phyloP scores from a whole-genome alignment of 2,329 filamentous ascomycete species.

The Aspergillus hortae region DNA sequence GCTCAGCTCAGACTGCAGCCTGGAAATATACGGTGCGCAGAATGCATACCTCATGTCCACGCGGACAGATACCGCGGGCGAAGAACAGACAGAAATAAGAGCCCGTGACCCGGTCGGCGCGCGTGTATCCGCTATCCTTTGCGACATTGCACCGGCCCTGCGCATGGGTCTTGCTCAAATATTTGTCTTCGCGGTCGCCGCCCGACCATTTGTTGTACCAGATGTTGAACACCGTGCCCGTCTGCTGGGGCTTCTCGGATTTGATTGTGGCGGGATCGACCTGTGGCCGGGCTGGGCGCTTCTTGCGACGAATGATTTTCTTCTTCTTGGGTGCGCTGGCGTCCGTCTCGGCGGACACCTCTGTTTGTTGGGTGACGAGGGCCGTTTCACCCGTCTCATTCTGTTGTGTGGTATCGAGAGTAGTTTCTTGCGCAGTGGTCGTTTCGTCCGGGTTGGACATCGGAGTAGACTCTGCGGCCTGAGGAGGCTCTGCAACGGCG shows the following conservation, averaged over 20 bases:
- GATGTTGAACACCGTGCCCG: slow-evolving; percentile 94
- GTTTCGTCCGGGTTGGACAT: not conserved
- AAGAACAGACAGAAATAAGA: slow-evolving; percentile 93
- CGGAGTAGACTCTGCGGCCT: slow-evolving; percentile 49
- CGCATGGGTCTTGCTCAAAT: slow-evolving; percentile 76
- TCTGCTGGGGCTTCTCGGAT: slow-evolving; percentile 83
- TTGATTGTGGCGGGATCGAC: slow-evolving; percentile 81
- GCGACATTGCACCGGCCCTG: slow-evolving; percentile 83
- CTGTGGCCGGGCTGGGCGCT: slow-evolving; percentile 82
- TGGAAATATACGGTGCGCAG: no score
- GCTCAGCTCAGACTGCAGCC: no score
- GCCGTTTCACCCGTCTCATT: slow-evolving; percentile 1
- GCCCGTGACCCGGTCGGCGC: slow-evolving; percentile 71
- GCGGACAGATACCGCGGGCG: slow-evolving; percentile 71
- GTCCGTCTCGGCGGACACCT: slow-evolving; percentile 17
- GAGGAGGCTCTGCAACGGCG: slow-evolving; percentile 28
- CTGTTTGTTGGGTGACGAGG: slow-evolving; percentile 3
- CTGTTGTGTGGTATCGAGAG: slow-evolving; percentile 2
- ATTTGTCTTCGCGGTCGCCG: slow-evolving; percentile 90
- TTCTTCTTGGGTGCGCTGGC: slow-evolving; percentile 48
- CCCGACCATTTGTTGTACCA: slow-evolving; percentile 99
- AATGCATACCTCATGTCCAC: slow-evolving; percentile 64
- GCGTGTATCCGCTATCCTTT: slow-evolving; percentile 73
- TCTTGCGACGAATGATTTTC: slow-evolving; percentile 90
- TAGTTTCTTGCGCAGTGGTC: slow-evolving; percentile 9